Base-by-base conservation (phyloP, 2,329 filamentous ascomycete genomes). In the Fusarium sp. region DNA sequence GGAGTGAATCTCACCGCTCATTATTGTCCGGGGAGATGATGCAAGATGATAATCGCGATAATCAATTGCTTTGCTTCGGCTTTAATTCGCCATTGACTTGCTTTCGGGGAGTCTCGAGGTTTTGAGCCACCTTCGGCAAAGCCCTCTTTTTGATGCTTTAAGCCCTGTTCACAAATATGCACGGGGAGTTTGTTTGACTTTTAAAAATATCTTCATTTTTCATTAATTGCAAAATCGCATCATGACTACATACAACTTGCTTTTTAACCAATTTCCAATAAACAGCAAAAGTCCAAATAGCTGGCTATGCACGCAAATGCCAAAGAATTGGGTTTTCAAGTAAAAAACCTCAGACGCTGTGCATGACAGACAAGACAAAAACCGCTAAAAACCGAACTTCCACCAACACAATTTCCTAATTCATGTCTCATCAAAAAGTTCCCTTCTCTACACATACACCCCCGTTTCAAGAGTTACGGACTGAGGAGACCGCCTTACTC, bases 401-500 rank as follows among this genome's bases (percentile, higher is more conserved):
- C 56, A 46, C 38, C 51, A 55, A n/a, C 33, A 53, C 25, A 33
- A 55, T 33, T 46, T 25, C 20, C 42, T 27, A 11, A 46, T 62
- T 46, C 58, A 51, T 58, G 11, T 58, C 58, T 64, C 68, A 14
- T 46, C 9, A 29, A 11, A 10, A 51, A 51, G 29, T 51, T 51
- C 49, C 49, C 33, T 8, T 36, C 23, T 14, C 44, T 20, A 36
- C 31, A 23, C 23, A n/a, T 16, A 38, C 9, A n/a, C 46, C 31
- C 29, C 13, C 27, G 5, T 11, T 50, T 29, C 3, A 71, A 31
- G 16, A 44, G 40, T 68, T 68, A 16, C 79, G 78, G 8, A 79
- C 80, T 46, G 77, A 76, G 23, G 77, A 79, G 18, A 83, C 70
- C 4, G 82, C 75, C 29, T 78, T 79, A 23, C 83, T 83, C 71